Percentiles rank a stretch among this genome's conserved stretches.
Evolutionary conservation across 208 protist species (phyloP).

Genomic region (Wallacemonas sp.): DNA sequence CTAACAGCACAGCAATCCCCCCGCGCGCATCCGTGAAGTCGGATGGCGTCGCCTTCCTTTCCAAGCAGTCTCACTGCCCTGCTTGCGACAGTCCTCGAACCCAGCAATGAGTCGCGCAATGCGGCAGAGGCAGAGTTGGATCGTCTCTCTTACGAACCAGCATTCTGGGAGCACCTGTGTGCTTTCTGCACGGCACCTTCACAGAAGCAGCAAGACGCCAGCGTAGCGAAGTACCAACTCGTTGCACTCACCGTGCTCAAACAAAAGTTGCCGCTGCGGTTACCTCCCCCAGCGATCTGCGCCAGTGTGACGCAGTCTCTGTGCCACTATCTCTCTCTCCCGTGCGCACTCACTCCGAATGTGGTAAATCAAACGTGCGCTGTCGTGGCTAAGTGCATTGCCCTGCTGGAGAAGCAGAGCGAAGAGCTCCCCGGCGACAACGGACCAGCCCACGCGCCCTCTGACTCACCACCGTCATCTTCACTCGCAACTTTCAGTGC

Average conservation of each 20-base stretch:
- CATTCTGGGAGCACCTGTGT: conserved; percentile 6
- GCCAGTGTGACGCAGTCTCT: conserved; percentile 3
- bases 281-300: conserved; percentile 7
- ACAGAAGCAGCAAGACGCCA: not conserved
- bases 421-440: not conserved
- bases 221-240: conserved; percentile 13
- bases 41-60: too few relatives aligned
- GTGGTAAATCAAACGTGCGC: conserved; percentile 11
- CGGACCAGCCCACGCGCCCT: too few relatives aligned
- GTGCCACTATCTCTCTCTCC: not conserved
- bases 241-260: conserved; percentile 50
- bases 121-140: conserved; percentile 48
- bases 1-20: too few relatives aligned
- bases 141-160: conserved; percentile 1
- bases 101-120: conserved; percentile 37
- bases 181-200: not conserved
- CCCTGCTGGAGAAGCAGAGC: conserved; percentile 3
- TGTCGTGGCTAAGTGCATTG: conserved; percentile 3
- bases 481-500: not conserved
- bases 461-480: too few relatives aligned
- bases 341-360: not conserved
- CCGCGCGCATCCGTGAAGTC: too few relatives aligned
- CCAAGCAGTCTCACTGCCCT: conserved; percentile 11
- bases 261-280: conserved; percentile 18
- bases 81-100: conserved; percentile 35